phyloP scores from a whole-genome alignment of 1,284 basidiomycete species.

The Psilocybe mexicana region DNA sequence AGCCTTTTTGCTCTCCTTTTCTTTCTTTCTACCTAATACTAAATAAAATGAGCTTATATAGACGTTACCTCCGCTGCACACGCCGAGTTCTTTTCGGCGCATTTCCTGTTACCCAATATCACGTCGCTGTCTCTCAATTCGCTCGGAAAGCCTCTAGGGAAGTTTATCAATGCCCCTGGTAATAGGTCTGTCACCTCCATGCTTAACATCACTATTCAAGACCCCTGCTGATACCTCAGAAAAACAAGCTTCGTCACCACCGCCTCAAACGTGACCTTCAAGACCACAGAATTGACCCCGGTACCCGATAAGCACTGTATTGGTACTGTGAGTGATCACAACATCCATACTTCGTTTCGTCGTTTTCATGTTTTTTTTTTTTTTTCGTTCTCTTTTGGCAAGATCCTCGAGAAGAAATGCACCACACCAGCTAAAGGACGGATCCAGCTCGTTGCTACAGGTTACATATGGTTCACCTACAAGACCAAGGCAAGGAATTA shows the following conservation, averaged over 20 bases:
- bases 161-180: constrained; percentile 26
- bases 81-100: constrained; percentile 24
- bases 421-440: constrained; percentile 22
- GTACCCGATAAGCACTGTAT: constrained; percentile 24
- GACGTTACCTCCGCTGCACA: constrained; percentile 26
- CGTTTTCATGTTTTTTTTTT: background rate
- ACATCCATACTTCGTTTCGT: no score
- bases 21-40: background rate
- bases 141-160: constrained; percentile 14
- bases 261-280: constrained; percentile 23
- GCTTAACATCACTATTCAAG: no score
- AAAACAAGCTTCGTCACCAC: constrained; percentile 21
- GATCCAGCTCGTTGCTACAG: constrained; percentile 24
- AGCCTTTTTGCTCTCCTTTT: background rate
- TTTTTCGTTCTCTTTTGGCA: background rate
- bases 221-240: no score
- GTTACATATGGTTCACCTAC: constrained; percentile 28
- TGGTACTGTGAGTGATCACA: constrained; percentile 19
- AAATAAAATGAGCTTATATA: background rate
- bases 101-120: constrained; percentile 25
- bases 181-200: constrained; percentile 19
- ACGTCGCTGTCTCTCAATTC: constrained; percentile 12
- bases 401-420: constrained; percentile 23
- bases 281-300: constrained; percentile 18
- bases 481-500: constrained; percentile 19